phyloP scores from a whole-genome alignment of 495 filamentous ascomycete species.

The Cercophora sp. region DNA sequence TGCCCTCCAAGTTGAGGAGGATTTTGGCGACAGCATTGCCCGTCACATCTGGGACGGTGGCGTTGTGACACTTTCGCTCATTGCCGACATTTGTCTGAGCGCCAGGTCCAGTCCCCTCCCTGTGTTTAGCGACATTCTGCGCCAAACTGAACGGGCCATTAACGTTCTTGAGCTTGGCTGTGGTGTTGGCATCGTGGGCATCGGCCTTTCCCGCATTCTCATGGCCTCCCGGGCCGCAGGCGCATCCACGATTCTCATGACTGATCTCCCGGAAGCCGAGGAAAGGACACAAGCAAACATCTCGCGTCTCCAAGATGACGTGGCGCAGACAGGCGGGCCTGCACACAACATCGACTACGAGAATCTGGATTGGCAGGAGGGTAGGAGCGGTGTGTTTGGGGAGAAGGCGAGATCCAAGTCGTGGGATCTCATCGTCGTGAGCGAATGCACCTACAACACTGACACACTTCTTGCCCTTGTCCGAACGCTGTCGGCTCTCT shows the following conservation, averaged over 20 bases:
- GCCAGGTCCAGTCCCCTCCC: constrained; percentile 4
- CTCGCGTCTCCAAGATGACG: constrained; percentile 21
- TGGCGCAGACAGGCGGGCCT: neutral
- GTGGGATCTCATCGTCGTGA: constrained; percentile 73
- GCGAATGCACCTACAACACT: constrained; percentile 94
- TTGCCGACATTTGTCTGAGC: constrained; percentile 31
- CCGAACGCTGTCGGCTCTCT: constrained; percentile 57
- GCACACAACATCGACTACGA: constrained; percentile 43
- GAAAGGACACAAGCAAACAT: constrained; percentile 45
- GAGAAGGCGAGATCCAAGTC: constrained; percentile 30
- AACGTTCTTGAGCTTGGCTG: constrained; percentile 74
- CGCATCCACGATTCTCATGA: constrained; percentile 58
- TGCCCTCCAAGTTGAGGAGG: constrained; percentile 63
- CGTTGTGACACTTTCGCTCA: constrained; percentile 32
- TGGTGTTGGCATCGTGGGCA: constrained; percentile 81
- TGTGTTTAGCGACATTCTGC: constrained; percentile 15
- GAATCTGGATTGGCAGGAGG: constrained; percentile 70
- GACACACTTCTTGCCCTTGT: constrained; percentile 77
- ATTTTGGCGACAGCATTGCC: constrained; percentile 92
- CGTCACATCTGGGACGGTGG: constrained; percentile 83
- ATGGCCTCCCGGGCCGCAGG: constrained; percentile 21
- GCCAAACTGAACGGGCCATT: constrained; percentile 22
- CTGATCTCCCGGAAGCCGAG: constrained; percentile 76
- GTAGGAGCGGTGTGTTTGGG: constrained; percentile 32
- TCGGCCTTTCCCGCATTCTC: constrained; percentile 61